Evolutionary conservation across 768 basidiomycete species (phyloP).

Genomic region (Mycena galericulata): DNA sequence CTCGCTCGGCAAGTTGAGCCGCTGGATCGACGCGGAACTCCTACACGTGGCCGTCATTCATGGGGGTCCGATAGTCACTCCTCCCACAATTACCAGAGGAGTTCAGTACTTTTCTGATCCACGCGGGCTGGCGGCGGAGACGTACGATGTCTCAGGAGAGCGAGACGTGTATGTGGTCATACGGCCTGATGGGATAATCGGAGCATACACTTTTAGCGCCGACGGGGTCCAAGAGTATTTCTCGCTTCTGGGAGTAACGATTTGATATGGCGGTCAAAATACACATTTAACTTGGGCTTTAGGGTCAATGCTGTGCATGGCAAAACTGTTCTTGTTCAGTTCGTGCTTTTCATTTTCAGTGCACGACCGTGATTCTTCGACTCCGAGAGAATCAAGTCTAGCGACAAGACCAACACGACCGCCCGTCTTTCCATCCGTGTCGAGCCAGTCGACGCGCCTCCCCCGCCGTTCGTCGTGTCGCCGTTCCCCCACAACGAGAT

Average conservation of each 20-base stretch:
- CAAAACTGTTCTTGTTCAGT: too few relatives aligned
- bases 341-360: too few relatives aligned
- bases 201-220: conserved; percentile 14
- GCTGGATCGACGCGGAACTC: neutral
- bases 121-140: neutral
- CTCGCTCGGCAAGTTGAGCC: neutral
- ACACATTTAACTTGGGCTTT: too few relatives aligned
- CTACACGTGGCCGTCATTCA: neutral
- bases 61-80: neutral
- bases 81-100: neutral
- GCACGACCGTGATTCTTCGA: too few relatives aligned
- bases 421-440: too few relatives aligned
- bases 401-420: too few relatives aligned
- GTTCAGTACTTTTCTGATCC: neutral
- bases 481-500: too few relatives aligned
- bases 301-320: too few relatives aligned
- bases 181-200: conserved; percentile 22
- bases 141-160: neutral
- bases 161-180: conserved; percentile 4
- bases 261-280: too few relatives aligned
- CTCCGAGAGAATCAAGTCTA: too few relatives aligned
- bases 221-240: conserved; percentile 10
- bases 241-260: neutral
- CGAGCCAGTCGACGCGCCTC: too few relatives aligned
- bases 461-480: too few relatives aligned